phyloP scores from a whole-genome alignment of 768 basidiomycete species.

The Coprinopsis sp. region DNA sequence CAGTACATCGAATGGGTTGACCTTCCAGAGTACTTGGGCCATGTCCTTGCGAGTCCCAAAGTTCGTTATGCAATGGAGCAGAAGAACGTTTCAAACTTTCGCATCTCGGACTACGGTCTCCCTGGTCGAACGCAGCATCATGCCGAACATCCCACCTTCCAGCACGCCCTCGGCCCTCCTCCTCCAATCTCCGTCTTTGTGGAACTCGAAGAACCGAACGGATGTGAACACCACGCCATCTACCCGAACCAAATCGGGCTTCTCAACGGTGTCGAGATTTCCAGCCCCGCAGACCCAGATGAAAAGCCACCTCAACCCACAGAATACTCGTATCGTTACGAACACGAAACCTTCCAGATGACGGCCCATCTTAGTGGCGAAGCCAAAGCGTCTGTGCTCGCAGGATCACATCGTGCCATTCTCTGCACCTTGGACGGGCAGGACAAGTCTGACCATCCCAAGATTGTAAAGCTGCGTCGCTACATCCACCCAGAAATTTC shows the following conservation, averaged over 20 bases:
- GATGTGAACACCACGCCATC: slow-evolving; percentile 30
- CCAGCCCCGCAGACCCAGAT: no score
- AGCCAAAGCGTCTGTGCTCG: slow-evolving; percentile 30
- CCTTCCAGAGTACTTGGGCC: slow-evolving; percentile 14
- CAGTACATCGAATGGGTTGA: slow-evolving; percentile 28
- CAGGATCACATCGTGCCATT: slow-evolving; percentile 41
- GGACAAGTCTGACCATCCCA: slow-evolving; percentile 28
- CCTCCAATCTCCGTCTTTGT: slow-evolving; percentile 38
- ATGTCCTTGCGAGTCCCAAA: slow-evolving; percentile 9
- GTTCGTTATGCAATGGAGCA: slow-evolving; percentile 23
- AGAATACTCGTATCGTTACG: slow-evolving; percentile 4
- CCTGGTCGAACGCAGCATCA: slow-evolving; percentile 19
- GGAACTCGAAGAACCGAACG: slow-evolving; percentile 23
- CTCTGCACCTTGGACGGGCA: slow-evolving; percentile 31
- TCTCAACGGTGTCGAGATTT: no score
- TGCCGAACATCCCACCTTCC: slow-evolving; percentile 24
- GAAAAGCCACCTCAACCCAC: slow-evolving; percentile 15
- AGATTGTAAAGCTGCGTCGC: slow-evolving; percentile 33
- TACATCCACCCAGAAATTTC: slow-evolving; percentile 31
- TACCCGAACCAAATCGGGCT: slow-evolving; percentile 11
- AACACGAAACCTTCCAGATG: slow-evolving; percentile 22
- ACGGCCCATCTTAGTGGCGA: slow-evolving; percentile 19
- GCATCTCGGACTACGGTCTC: slow-evolving; percentile 37
- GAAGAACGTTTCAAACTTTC: slow-evolving; percentile 21
- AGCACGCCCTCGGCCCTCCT: slow-evolving; percentile 22